Evolutionary conservation across 768 basidiomycete species (phyloP), one percentile per base, ranked within the genome.

Genomic region (Agaricus subrufescens): DNA sequence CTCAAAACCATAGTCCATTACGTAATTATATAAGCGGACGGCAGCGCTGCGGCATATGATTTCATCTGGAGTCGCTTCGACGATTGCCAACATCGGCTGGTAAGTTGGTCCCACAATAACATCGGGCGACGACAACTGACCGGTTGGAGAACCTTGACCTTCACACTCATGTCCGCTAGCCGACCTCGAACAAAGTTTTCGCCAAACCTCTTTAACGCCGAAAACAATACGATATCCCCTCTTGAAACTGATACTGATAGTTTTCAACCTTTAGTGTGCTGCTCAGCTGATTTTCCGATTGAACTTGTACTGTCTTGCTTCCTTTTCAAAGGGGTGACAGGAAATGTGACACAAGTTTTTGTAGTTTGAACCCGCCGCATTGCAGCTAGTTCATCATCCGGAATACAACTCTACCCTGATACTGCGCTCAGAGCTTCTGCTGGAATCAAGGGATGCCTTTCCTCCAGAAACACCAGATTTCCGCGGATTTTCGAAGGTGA

Each of bases 381-480:
- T 79, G 26, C 87, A 91, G 59, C 74, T 96, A 15, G 75, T 94
- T 6, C 80, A 89, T 38, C 93, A 96, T 65, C 95, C 95, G 5
- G 95, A 98, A 65, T 91, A 92, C 67, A 96, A 95, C 65, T 93
- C 92, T 0, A 89, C 91, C 0, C 79, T 96, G 27, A 96, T 98
- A 55, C 73, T 98, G 15, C 83, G 95, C 1, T 89, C 94, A 0
- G 91, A 96, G 39, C 80, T 79, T 3, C 48, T 89, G 19, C 65
- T 67, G 5, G 78, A 84, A 45, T 61, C 66, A 25, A 67, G 61
- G 6, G 61, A 62, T 4, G 63, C 71, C 7, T 67, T 77, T 43
- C 74, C 76, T 0, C 12, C 55, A 1, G 37, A 59, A 0, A 56
- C 78, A 5, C 79, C 80, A 0, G 39, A 34, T 1, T 59, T 86